phyloP scores from a whole-genome alignment of 768 basidiomycete species.

The Trametes cinnabarina region DNA sequence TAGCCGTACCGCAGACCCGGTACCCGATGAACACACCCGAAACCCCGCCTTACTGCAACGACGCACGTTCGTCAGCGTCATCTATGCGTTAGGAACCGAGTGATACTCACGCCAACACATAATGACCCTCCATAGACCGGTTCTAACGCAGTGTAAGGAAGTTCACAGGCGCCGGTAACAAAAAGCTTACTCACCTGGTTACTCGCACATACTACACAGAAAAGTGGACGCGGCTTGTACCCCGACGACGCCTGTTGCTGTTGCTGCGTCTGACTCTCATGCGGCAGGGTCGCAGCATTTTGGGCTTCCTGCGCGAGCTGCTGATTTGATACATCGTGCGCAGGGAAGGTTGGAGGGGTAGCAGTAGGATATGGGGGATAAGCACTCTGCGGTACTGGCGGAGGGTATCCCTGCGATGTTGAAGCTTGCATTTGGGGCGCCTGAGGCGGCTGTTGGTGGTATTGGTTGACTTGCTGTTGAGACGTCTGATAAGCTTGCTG shows the following conservation, averaged over 20 bases:
- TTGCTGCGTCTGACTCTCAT: slow-evolving; percentile 1
- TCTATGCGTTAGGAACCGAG: background rate
- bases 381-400: slow-evolving; percentile 12
- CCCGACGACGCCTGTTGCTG: slow-evolving; percentile 3
- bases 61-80: background rate
- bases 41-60: slow-evolving; percentile 83
- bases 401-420: slow-evolving; percentile 14
- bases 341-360: slow-evolving; percentile 25
- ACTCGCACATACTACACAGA: slow-evolving; percentile 99
- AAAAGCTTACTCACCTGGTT: slow-evolving; percentile 69
- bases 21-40: slow-evolving; percentile 91
- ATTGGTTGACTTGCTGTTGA: slow-evolving; percentile 7
- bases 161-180: background rate
- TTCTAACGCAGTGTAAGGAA: slow-evolving; percentile 52
- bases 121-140: slow-evolving; percentile 97
- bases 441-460: slow-evolving; percentile 9
- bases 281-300: slow-evolving; percentile 16
- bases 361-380: slow-evolving; percentile 24
- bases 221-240: slow-evolving; percentile 74
- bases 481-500: background rate
- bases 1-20: slow-evolving; percentile 93
- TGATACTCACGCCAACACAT: slow-evolving; percentile 76
- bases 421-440: slow-evolving; percentile 9
- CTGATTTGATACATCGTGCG: slow-evolving; percentile 25
- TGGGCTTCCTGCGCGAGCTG: slow-evolving; percentile 29